These are phyloP conservation scores for Kodamaea anthophila DNA, from an alignment of 1,139 yeast species.

Conservation along the genomic window DNA sequence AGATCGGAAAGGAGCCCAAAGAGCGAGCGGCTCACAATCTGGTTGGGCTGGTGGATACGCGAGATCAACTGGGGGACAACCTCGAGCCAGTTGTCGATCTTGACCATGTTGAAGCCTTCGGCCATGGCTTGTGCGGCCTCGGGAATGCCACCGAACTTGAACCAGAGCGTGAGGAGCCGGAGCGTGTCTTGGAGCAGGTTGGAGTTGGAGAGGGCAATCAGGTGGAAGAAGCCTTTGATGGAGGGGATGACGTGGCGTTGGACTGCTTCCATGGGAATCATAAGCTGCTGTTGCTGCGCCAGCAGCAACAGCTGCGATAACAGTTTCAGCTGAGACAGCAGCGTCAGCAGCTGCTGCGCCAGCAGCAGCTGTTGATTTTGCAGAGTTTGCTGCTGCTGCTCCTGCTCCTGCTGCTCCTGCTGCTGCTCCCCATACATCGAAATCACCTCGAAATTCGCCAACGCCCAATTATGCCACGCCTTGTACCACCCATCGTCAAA, in stretches of 20 bases:
- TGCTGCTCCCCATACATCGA: constrained; percentile 51
- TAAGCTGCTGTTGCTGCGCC: constrained; percentile 17
- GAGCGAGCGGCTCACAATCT: constrained; percentile 72
- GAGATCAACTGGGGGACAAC: constrained; percentile 95
- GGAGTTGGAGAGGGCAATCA: constrained; percentile 80
- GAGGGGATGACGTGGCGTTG: constrained; percentile 92
- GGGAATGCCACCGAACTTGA: constrained; percentile 86
- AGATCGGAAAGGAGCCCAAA: constrained; percentile 78
- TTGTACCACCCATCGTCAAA: constrained; percentile 93
- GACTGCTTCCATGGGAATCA: constrained; percentile 52
- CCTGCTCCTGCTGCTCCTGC: constrained; percentile 19
- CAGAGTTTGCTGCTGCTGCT: constrained; percentile 21
- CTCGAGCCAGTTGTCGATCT: constrained; percentile 90
- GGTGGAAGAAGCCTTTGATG: constrained; percentile 89
- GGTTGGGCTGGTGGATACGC: constrained; percentile 92
- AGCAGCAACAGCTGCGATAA: constrained; percentile 18
- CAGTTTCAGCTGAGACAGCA: too few relatives aligned
- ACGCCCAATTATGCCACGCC: constrained; percentile 99
- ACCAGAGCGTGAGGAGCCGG: constrained; percentile 88
- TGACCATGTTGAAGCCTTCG: constrained; percentile 86
- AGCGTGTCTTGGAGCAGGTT: constrained; percentile 90
- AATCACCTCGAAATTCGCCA: constrained; percentile 93
- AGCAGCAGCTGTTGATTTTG: constrained; percentile 19
- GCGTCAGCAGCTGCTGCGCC: constrained; percentile 19
- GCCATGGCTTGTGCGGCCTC: constrained; percentile 89